phyloP scores from a whole-genome alignment of 179 eudicot genomes.

The Gypsophila paniculata region DNA sequence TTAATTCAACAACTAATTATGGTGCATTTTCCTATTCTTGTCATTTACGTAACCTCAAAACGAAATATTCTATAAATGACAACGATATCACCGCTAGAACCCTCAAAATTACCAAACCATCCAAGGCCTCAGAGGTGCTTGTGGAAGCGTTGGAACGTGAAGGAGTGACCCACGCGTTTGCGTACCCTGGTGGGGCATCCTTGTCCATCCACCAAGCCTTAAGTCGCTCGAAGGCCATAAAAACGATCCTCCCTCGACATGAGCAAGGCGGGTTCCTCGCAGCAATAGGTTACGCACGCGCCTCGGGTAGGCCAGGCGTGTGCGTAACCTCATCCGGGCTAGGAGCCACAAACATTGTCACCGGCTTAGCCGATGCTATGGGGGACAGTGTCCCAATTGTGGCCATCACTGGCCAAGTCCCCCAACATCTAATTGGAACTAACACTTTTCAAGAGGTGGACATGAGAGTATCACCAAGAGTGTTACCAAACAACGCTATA shows the following conservation, averaged over 20 bases:
- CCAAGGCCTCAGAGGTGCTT: neutral
- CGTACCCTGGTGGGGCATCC: neutral
- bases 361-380: neutral
- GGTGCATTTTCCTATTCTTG: neutral
- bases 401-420: slow-evolving; percentile 2
- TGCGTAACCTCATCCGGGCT: slow-evolving; percentile 1
- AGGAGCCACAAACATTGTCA: slow-evolving; percentile 8
- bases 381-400: neutral
- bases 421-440: neutral
- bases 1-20: neutral
- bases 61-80: neutral
- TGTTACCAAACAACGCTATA: too few species aligned
- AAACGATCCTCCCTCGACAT: neutral
- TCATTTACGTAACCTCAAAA: neutral
- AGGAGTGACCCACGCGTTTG: neutral
- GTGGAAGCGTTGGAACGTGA: slow-evolving; percentile 3
- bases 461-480: neutral
- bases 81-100: neutral
- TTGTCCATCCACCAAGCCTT: neutral
- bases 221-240: neutral
- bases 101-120: neutral
- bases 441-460: slow-evolving; percentile 5
- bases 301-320: neutral
- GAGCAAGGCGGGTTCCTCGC: slow-evolving; percentile 4
- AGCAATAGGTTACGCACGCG: neutral